Evolutionary conservation across 257 asterid species (phyloP), one percentile per base, ranked within the genome.

Genomic region (Linaria vulgaris): DNA sequence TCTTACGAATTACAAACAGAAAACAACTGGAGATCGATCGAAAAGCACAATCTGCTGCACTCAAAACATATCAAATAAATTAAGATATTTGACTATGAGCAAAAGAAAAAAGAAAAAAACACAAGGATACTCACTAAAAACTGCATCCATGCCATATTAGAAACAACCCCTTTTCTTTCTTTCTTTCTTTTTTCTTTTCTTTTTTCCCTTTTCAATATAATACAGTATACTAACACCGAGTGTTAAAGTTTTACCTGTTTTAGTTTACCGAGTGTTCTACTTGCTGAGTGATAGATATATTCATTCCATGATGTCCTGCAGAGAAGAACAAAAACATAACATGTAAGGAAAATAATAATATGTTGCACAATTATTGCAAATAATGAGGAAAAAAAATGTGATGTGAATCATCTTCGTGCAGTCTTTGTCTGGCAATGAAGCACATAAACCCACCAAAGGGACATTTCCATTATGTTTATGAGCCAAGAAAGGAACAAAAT

Each of bases 81-180:
- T 34, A 68, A 59, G n/a, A 38, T 66, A 66, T 22, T n/a, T 17
- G 41, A 59, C 43, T 22, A 46, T 38, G 37, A 20, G 49, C 59
- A 53, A 53, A 27, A 55, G 30, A 44, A 46, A 41, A 27, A 27
- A 27, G 34, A 27, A 27, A 38, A 8, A 9, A 51, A 13, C n/a
- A 83, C 88, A 79, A 72, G 94, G 90, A 85, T 73, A 83, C 96
- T 70, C 78, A 67, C 81, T 75, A 88, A 88, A 83, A 85, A 69
- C 67, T 61, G 90, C 94, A 91, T 91, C 95, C 97, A 80, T 84
- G 91, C 84, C 82, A 67, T 68, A 30, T 27, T 69, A 71, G 67
- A 75, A 76, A 52, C 68, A 63, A 69, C 58, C 63, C 13, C 30
- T 56, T 34, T 64, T 56, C 13, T 12, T n/a, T 16, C 24, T 38